Evolutionary conservation across 345 rosid species (phyloP).

Genomic region (Barbarea vulgaris): DNA sequence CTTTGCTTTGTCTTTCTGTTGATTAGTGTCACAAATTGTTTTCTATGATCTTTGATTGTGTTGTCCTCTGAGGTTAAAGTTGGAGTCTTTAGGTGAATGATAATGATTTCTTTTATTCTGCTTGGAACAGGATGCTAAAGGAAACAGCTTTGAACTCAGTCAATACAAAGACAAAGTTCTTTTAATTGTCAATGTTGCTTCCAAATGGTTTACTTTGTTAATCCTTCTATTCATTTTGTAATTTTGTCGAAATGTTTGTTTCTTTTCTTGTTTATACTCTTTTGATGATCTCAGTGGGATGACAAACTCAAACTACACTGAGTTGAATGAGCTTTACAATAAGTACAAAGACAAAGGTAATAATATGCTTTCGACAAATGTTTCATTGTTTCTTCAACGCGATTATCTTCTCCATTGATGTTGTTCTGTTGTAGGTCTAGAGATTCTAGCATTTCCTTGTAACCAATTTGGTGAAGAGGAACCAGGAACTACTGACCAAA

Average conservation of each 20-base stretch:
- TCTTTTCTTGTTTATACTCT: neutral
- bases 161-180: conserved; percentile 87
- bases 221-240: neutral
- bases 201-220: conserved; percentile 68
- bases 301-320: conserved; percentile 84
- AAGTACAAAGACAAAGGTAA: conserved; percentile 83
- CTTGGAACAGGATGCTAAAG: conserved; percentile 68
- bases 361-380: neutral
- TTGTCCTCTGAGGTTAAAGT: neutral
- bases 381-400: neutral
- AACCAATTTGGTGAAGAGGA: conserved; percentile 92
- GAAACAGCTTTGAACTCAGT: conserved; percentile 73
- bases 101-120: neutral
- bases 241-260: neutral
- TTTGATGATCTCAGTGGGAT: conserved; percentile 58
- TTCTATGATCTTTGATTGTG: neutral
- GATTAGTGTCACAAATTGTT: neutral
- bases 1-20: conserved; percentile 13
- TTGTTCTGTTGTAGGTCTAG: conserved; percentile 55
- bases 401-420: neutral
- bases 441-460: conserved; percentile 89
- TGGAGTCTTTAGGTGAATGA: neutral
- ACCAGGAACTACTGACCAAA: conserved; percentile 73
- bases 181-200: conserved; percentile 93
- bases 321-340: conserved; percentile 69